Base-by-base conservation (phyloP, 2,329 filamentous ascomycete species). In the Plenodomus biglobosus region DNA sequence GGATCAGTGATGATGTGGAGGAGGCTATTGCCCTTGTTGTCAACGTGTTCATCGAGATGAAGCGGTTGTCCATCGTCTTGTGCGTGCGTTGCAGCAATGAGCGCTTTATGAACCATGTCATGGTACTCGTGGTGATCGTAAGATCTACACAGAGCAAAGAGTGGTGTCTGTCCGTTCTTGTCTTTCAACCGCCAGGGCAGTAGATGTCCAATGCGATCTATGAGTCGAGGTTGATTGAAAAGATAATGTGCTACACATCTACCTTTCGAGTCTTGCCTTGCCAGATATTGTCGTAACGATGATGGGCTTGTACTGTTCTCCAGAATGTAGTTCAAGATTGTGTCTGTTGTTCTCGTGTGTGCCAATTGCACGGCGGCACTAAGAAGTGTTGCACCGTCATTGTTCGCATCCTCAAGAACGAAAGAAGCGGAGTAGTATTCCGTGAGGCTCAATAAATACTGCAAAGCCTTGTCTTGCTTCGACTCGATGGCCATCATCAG, bases 91-190 rank as follows among this genome's bases (percentile, higher is more conserved):
- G 94, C 91, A 38, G 87, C 84, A 24, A 84, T 79, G 32, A 99
- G 76, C 3, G 88, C 94, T 50, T 85, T 82, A 57, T 88, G 85
- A 0, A 99, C 89, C 94, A 99, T 97, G 39, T 80, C 77, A 44
- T 84, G 82, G 72, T 99, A 99, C 59, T 92, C 81, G 1, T 85
- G 80, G 70, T 99, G 91, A 66, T 99, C 94, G 65, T 99, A 99
- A 0, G 91, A 97, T 60, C 94, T 85, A 70, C 92, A 97, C 1
- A 97, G 78, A 1, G 94, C 94, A 69, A 99, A 97, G 8, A 99
- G 76, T 1, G 94, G 95, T n/a, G 95, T 99, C 72, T 97, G 94
- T 0, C 94, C 94, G 66, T 97, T 96, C 69, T 91, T 95, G 72
- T 99, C 94, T 58, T 87, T 90, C 70, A 95, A 84, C 48, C 85